phyloP scores from a whole-genome alignment of 371 early-diverging fungal genomes.

The Mortierella sp. region DNA sequence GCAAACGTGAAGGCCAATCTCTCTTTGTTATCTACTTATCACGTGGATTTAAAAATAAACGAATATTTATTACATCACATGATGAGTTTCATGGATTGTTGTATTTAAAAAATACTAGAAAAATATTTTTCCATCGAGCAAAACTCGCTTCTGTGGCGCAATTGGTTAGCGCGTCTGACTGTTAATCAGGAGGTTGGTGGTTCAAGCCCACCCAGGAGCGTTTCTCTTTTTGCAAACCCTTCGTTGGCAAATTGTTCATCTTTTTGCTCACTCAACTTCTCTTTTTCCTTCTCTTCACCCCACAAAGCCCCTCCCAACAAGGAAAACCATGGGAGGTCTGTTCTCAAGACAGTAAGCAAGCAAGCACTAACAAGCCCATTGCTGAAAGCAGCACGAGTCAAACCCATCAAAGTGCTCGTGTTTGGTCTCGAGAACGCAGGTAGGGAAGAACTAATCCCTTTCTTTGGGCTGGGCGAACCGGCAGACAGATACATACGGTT shows the following conservation, averaged over 20 bases:
- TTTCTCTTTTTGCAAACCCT: no score
- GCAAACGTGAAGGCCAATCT: no score
- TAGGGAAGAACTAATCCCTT: not conserved
- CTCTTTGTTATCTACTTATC: no score
- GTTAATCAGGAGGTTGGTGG: slow-evolving; percentile 11
- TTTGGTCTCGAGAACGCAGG: not conserved
- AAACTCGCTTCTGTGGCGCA: not conserved
- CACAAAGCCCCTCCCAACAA: no score
- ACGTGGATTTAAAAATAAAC: no score
- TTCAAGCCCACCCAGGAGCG: no score
- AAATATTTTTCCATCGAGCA: not conserved
- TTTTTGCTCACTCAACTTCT: no score
- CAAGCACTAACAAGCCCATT: not conserved
- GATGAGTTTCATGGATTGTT: no score
- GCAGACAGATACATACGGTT: not conserved
- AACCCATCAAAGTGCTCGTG: not conserved
- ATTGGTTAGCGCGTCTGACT: slow-evolving; percentile 9
- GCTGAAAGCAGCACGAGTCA: not conserved
- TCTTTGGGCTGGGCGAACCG: not conserved
- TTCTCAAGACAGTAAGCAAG: not conserved
- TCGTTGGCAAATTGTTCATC: no score
- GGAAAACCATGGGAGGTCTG: not conserved
- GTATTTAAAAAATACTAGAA: not conserved
- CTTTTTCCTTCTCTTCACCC: no score
- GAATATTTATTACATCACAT: no score